Conservation (phyloP, 495 filamentous ascomycete species). For the Neurospora pannonica region DNA sequence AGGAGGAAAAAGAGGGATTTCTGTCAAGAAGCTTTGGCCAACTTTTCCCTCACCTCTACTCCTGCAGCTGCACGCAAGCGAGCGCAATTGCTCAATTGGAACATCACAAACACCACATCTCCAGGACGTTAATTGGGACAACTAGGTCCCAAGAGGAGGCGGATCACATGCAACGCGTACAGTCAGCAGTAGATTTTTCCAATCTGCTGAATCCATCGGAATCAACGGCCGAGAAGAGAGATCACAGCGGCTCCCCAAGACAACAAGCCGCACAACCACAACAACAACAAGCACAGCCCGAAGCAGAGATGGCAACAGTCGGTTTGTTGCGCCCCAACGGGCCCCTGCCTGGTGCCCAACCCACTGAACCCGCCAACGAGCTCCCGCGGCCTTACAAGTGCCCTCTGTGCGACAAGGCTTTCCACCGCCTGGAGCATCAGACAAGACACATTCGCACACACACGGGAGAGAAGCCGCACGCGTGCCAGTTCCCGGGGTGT, state of each 20-base stretch:
- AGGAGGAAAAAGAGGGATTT: neutral
- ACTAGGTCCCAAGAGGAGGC: constrained; percentile 9
- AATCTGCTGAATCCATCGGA: constrained; percentile 65
- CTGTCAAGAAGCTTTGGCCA: neutral
- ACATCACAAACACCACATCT: neutral
- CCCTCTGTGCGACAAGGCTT: constrained; percentile 95
- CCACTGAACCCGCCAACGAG: constrained; percentile 48
- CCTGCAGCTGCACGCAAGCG: constrained; percentile 15
- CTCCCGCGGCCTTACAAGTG: constrained; percentile 96
- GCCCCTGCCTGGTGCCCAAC: constrained; percentile 45
- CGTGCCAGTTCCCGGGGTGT: constrained; percentile 88
- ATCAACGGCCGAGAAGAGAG: constrained; percentile 11
- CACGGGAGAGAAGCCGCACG: constrained; percentile 96
- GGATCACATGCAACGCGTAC: constrained; percentile 65
- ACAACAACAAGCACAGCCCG: constrained; percentile 28
- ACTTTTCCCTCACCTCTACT: neutral
- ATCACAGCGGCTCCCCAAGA: constrained; percentile 14
- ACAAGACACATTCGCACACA: constrained; percentile 96
- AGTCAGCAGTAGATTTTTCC: constrained; percentile 65
- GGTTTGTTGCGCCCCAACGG: constrained; percentile 65
- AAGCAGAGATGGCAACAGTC: constrained; percentile 55
- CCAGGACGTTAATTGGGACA: constrained; percentile 3
- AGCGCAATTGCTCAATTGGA: constrained; percentile 14
- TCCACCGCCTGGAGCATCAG: constrained; percentile 97
- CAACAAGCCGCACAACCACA: constrained; percentile 18